Evolutionary conservation across 306 rosid genomes (phyloP).

Genomic region (Lithocarpus polystachyus): DNA sequence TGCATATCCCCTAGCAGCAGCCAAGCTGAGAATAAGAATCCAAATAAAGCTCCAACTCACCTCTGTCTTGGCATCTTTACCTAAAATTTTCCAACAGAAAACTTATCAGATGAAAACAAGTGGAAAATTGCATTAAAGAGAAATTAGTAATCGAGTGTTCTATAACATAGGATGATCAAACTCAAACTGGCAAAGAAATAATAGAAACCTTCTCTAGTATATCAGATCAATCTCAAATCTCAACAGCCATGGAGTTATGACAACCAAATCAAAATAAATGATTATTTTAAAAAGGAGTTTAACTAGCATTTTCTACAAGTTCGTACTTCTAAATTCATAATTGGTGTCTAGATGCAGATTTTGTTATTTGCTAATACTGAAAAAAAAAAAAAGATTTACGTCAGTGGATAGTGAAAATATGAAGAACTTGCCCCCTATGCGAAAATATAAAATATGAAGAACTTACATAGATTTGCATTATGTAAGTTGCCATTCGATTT

Average conservation of each 20-base stretch:
- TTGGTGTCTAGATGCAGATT: neutral
- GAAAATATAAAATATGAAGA: no score
- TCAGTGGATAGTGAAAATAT: neutral
- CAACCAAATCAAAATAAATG: neutral
- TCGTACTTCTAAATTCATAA: neutral
- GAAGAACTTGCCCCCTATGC: neutral
- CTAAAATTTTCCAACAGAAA: constrained; percentile 31
- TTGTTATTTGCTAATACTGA: neutral
- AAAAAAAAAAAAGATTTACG: neutral
- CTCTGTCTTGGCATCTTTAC: constrained; percentile 29
- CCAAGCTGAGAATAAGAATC: constrained; percentile 53
- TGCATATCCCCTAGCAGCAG: constrained; percentile 67
- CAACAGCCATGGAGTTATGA: neutral
- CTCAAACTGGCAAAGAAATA: neutral
- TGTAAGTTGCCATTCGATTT: neutral
- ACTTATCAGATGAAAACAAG: neutral
- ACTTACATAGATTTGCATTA: no score
- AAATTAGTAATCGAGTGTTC: neutral
- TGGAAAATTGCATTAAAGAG: neutral
- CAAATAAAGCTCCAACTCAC: constrained; percentile 52
- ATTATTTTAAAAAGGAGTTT: neutral
- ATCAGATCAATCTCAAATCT: constrained; percentile 5
- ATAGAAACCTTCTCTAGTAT: neutral
- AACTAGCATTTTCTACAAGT: neutral
- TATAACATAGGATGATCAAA: neutral